Base-by-base conservation (phyloP, 2,329 filamentous ascomycete genomes). In the Penicillium sp. region DNA sequence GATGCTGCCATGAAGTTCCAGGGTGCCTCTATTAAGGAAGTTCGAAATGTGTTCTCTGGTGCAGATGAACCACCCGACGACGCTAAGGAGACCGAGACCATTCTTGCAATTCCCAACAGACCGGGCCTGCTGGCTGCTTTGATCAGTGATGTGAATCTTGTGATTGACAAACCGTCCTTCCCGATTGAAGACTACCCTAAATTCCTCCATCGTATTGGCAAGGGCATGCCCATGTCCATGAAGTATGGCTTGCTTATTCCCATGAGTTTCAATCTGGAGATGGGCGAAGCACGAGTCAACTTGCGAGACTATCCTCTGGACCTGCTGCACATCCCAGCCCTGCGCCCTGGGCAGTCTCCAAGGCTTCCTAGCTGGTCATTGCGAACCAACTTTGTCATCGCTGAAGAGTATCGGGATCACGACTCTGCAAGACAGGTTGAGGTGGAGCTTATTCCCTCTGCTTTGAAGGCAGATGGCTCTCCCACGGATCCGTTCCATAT, bases 261-360 rank as follows among this genome's bases (percentile, higher is more conserved):
- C 0, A 91, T 97, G 87, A 89, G 89, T 71, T 82, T 99, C 2
- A 87, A 91, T 61, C 82, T 99, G 59, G 89, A 89, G 57, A 92
- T 97, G 86, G 89, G 92, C 48, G 94, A 99, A 73, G 90, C 88
- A 9, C 87, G 89, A 58, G 82, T 95, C n/a, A 88, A 87, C 14
- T 77, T 99, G 22, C 85, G 94, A 61, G 94, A 99, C 75, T 99
- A 99, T 68, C 95, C 95, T 8, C 78, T 99, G 22, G 94, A 95
- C 4, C 79, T 99, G 25, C 73, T 99, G 27, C 94, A 99, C 70
- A 89, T 99, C 20, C 94, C 95, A 0, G 83, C 88, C 0, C 84
- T 97, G 58, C 89, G 90, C 57, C 79, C 86, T 15, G 88, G 87
- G 0, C 93, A 97, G 69, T 90, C 92, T 1, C 84, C 88, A 5